Percentiles rank a stretch among this genome's conserved stretches.
phyloP scores from a whole-genome alignment of 2,329 filamentous ascomycete genomes.

The Hirsutella minnesotensis region DNA sequence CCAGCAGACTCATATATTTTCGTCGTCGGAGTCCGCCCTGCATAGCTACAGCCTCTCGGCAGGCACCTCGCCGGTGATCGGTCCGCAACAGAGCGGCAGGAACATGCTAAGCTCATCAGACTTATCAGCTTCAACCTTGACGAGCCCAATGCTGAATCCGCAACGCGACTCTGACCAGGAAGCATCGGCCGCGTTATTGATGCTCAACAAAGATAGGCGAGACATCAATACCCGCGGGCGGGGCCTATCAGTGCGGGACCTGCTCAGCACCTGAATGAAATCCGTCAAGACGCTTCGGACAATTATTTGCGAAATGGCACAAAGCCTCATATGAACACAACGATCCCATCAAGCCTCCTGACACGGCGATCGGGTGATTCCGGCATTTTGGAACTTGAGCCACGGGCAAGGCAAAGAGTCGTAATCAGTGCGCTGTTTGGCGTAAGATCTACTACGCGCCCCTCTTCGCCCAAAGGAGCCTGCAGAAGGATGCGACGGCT shows the following conservation, averaged over 20 bases:
- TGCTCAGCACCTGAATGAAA: conserved; percentile 31
- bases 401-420: too few relatives aligned
- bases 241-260: conserved; percentile 42
- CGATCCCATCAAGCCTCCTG: too few relatives aligned
- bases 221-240: conserved; percentile 26
- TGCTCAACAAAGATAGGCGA: conserved; percentile 73
- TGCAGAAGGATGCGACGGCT: too few relatives aligned
- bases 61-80: conserved; percentile 46
- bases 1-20: conserved; percentile 43
- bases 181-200: conserved; percentile 74
- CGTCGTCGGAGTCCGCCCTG: conserved; percentile 37
- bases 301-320: too few relatives aligned
- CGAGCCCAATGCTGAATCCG: conserved; percentile 45
- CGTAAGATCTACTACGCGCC: too few relatives aligned
- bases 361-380: too few relatives aligned
- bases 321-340: too few relatives aligned
- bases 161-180: conserved; percentile 57
- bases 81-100: conserved; percentile 27
- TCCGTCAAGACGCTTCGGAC: neutral
- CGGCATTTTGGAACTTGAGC: too few relatives aligned
- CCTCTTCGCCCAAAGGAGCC: too few relatives aligned
- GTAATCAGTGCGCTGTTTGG: too few relatives aligned
- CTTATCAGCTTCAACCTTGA: conserved; percentile 38
- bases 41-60: conserved; percentile 37
- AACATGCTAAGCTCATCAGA: conserved; percentile 31